phyloP scores from a whole-genome alignment of 345 rosid genomes.

The Boechera stricta region DNA sequence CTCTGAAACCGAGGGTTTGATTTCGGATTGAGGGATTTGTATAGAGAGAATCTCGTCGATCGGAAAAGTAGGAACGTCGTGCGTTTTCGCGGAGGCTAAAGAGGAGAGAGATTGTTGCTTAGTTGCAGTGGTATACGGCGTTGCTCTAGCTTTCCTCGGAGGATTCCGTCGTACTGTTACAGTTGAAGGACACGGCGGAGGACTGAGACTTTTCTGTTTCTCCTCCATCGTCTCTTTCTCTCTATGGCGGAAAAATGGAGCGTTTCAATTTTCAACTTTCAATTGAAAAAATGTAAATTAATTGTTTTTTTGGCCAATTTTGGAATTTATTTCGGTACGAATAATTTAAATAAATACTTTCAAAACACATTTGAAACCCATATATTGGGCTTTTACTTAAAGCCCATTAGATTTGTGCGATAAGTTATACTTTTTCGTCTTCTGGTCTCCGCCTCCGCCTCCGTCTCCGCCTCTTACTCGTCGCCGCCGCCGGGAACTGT shows the following conservation, averaged over 20 bases:
- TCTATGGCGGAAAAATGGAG: slow-evolving; percentile 41
- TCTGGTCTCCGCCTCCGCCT: not conserved
- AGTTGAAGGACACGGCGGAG: slow-evolving; percentile 56
- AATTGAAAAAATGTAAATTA: slow-evolving; percentile 9
- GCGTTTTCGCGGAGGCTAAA: slow-evolving; percentile 34
- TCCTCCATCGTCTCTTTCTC: slow-evolving; percentile 19
- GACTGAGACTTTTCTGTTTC: slow-evolving; percentile 48
- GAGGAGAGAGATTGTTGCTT: slow-evolving; percentile 25
- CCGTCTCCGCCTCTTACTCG: not conserved
- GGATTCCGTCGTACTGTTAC: slow-evolving; percentile 80
- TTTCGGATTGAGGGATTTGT: slow-evolving; percentile 33
- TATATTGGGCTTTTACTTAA: not conserved
- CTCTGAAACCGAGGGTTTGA: slow-evolving; percentile 40
- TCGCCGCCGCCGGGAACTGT: slow-evolving; percentile 14
- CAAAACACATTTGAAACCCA: not conserved
- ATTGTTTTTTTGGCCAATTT: not conserved
- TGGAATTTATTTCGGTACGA: not conserved
- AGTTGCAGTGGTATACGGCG: slow-evolving; percentile 49
- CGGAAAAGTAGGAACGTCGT: slow-evolving; percentile 62
- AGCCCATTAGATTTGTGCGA: slow-evolving; percentile 6
- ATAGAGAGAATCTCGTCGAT: slow-evolving; percentile 65
- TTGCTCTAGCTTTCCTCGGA: slow-evolving; percentile 70
- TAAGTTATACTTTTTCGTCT: not conserved
- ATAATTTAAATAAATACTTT: not conserved
- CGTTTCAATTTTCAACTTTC: slow-evolving; percentile 17